Percentiles rank a stretch among this genome's conserved stretches.
Conservation (phyloP, 1,139 yeast genomes). For the Blastobotrys proliferans region DNA sequence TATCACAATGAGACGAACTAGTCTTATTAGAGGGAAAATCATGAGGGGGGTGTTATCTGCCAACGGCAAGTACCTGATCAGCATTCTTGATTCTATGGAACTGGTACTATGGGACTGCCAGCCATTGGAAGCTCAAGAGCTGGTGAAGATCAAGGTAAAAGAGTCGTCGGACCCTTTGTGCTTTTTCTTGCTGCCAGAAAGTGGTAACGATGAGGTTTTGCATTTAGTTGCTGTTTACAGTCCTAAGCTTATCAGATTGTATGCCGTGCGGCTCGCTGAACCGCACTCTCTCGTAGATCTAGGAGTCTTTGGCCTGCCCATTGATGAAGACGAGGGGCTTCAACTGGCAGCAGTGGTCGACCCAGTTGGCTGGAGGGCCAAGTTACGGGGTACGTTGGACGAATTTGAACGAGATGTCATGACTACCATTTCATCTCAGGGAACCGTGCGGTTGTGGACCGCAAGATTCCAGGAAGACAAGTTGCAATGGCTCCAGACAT, state of each 20-base stretch:
- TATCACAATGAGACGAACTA: constrained; percentile 27
- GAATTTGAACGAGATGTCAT: constrained; percentile 47
- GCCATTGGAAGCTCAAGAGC: constrained; percentile 24
- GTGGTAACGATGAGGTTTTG: constrained; percentile 22
- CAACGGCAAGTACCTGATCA: constrained; percentile 47
- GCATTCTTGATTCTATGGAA: constrained; percentile 39
- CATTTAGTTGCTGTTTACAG: constrained; percentile 44
- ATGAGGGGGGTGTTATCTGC: constrained; percentile 51
- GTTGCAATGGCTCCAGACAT: constrained; percentile 49
- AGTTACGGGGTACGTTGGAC: constrained; percentile 37
- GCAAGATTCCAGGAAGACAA: constrained; percentile 32
- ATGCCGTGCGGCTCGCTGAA: constrained; percentile 16
- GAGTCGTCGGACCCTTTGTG: constrained; percentile 34
- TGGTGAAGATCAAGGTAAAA: constrained; percentile 11
- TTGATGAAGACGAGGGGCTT: constrained; percentile 31
- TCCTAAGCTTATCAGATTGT: constrained; percentile 16
- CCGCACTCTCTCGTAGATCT: constrained; percentile 8
- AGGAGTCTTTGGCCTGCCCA: constrained; percentile 29
- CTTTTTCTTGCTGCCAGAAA: constrained; percentile 48
- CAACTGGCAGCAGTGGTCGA: constrained; percentile 59
- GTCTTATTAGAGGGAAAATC: constrained; percentile 38
- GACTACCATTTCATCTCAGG: constrained; percentile 53
- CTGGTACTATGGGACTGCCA: constrained; percentile 66
- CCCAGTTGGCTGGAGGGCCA: constrained; percentile 53
- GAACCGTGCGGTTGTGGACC: constrained; percentile 52